Percentiles rank a stretch among this genome's conserved stretches.
phyloP scores from a whole-genome alignment of 768 basidiomycete species.

The Naganishia vishniacii region DNA sequence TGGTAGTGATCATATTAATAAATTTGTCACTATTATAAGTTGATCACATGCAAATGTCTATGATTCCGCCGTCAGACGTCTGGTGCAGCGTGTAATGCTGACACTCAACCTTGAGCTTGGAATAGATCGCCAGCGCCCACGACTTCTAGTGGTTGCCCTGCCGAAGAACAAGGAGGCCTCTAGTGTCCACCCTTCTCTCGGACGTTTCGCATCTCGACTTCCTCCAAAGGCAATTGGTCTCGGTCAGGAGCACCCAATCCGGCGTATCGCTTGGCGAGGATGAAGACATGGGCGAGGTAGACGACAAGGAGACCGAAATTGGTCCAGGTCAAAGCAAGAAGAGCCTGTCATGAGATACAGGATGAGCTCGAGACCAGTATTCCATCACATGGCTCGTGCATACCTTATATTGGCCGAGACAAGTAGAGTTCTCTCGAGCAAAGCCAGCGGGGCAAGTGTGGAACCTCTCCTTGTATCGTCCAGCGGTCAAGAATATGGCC shows the following conservation, averaged over 20 bases:
- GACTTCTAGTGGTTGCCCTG: no score
- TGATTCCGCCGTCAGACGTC: no score
- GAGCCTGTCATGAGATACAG: constrained; percentile 10
- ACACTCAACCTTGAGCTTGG: no score
- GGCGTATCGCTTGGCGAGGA: constrained; percentile 20
- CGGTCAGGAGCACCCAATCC: constrained; percentile 24
- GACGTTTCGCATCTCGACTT: constrained; percentile 22
- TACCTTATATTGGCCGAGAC: constrained; percentile 23
- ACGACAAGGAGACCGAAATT: constrained; percentile 20
- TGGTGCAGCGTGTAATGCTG: no score
- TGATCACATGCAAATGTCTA: no score
- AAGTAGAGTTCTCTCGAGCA: constrained; percentile 17
- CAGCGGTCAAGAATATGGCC: constrained; percentile 27
- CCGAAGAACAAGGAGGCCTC: no score
- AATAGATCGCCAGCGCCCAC: no score
- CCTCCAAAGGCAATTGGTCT: constrained; percentile 22
- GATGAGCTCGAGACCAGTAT: neutral
- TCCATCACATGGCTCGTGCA: neutral
- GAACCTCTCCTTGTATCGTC: constrained; percentile 22
- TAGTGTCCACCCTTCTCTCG: constrained; percentile 27
- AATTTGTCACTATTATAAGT: no score
- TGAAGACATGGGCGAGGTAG: constrained; percentile 20
- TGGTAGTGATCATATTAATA: no score
- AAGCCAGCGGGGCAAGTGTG: constrained; percentile 25
- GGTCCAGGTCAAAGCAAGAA: constrained; percentile 26